Evolutionary conservation across 306 rosid genomes (phyloP).

Genomic region (Prosopis cineraria): DNA sequence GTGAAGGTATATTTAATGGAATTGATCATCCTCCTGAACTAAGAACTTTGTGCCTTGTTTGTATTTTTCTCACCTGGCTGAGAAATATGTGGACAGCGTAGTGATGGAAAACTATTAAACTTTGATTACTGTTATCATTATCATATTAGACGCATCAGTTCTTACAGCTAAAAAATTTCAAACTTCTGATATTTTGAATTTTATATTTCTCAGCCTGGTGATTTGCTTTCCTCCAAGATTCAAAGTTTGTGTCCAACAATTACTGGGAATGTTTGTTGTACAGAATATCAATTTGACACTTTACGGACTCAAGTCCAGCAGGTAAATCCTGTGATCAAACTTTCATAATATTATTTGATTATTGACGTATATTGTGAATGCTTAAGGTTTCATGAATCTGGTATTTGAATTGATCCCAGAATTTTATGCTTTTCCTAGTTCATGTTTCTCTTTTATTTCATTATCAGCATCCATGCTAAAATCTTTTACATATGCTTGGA

Average conservation of each 20-base stretch:
- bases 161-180: constrained; percentile 22
- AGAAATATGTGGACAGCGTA: too few species aligned
- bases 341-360: constrained; percentile 1
- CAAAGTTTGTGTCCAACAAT: constrained; percentile 97
- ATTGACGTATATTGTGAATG: constrained; percentile 11
- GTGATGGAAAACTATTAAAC: too few species aligned
- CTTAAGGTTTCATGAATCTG: constrained; percentile 1
- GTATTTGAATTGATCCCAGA: constrained; percentile 21
- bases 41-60: background rate
- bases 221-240: constrained; percentile 88
- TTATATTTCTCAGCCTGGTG: constrained; percentile 78
- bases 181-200: constrained; percentile 23
- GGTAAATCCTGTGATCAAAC: constrained; percentile 45
- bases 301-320: constrained; percentile 86
- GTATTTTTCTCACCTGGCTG: too few species aligned
- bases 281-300: constrained; percentile 89
- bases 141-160: constrained; percentile 27
- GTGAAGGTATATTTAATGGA: constrained; percentile 63
- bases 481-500: background rate
- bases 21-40: constrained; percentile 3
- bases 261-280: constrained; percentile 89
- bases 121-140: constrained; percentile 14
- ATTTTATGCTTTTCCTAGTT: constrained; percentile 23
- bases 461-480: constrained; percentile 6
- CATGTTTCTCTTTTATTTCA: constrained; percentile 12